Evolutionary conservation across 176 grass and related monocot species (phyloP), one percentile per base, ranked within the genome.

Genomic region (Hyparrhenia diplandra): DNA sequence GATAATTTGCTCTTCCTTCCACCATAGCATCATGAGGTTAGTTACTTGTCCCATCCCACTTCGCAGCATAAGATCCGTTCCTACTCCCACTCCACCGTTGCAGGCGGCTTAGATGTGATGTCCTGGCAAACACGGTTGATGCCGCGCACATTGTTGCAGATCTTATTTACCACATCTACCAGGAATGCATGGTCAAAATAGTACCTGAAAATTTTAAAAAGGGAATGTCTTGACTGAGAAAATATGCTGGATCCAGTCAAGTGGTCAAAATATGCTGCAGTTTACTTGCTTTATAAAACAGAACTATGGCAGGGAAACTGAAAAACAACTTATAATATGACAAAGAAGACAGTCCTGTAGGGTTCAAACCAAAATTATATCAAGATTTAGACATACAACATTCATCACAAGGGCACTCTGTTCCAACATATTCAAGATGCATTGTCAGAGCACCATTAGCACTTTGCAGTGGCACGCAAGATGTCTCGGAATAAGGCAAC

Each of bases 81-180:
- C 84, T 86, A 93, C 80, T 93, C 94, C 94, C 94, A 97, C 78
- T 97, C 94, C 58, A 93, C 94, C 2, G 94, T 97, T 1, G 89
- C 94, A 27, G 94, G 89, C 24, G 91, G 94, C 81, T 97, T 97
- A n/a, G 89, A 86, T 47, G 94, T 93, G 51, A 97, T 93, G 75
- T 97, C 94, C 59, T 89, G 68, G 65, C 79, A 83, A 61, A 97
- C 94, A 64, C 89, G 91, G 72, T 97, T 97, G 32, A 97, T 81
- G 13, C 87, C 94, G 8, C 91, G 81, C 36, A 93, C 94, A 14
- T 81, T 97, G 55, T 97, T 91, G 84, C 91, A 93, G 74, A 97
- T 97, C 82, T 97, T 93, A 21, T 83, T 79, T 24, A 91, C 89
- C 78, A 97, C 94, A 23, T 93, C 81, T 12, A 86, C 78, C 34